Conservation (phyloP, 371 early-diverging fungal genomes). For the Circinella minor region DNA sequence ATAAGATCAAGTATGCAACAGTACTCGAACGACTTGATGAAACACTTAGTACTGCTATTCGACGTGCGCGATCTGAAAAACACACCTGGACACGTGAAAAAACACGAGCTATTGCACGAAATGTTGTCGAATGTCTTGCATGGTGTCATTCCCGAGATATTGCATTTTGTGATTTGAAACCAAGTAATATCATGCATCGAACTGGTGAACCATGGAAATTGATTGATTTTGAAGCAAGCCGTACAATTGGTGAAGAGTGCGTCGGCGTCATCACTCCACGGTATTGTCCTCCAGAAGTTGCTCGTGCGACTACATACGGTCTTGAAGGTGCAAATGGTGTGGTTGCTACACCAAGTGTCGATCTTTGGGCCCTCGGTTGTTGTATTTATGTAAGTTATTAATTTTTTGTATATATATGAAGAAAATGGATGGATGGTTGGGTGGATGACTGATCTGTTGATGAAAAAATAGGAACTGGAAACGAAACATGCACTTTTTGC, state of each 20-base stretch:
- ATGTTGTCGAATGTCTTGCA: slow-evolving; percentile 30
- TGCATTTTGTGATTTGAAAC: slow-evolving; percentile 39
- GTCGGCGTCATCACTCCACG: slow-evolving; percentile 36
- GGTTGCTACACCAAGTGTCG: slow-evolving; percentile 51
- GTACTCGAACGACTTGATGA: slow-evolving; percentile 49
- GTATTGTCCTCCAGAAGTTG: slow-evolving; percentile 49
- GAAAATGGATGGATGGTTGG: background rate
- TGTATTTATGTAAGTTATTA: slow-evolving; percentile 31
- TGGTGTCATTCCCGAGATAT: slow-evolving; percentile 43
- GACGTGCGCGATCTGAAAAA: slow-evolving; percentile 21
- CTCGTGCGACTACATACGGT: slow-evolving; percentile 46
- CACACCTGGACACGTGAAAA: slow-evolving; percentile 14
- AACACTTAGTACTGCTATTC: slow-evolving; percentile 29
- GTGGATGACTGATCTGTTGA: background rate
- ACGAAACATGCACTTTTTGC: slow-evolving; percentile 48
- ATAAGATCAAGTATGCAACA: slow-evolving; percentile 39
- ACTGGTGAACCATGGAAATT: slow-evolving; percentile 34
- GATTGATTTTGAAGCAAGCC: slow-evolving; percentile 54
- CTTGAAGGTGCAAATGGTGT: slow-evolving; percentile 55
- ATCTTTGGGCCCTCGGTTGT: slow-evolving; percentile 55
- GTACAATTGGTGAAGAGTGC: slow-evolving; percentile 42
- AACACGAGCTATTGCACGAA: slow-evolving; percentile 9
- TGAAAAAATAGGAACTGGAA: slow-evolving; percentile 36
- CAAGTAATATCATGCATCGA: slow-evolving; percentile 48
- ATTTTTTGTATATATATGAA: background rate